Percentiles rank a stretch among this genome's conserved stretches.
Conservation (phyloP, 2,329 filamentous ascomycete genomes). For the Penicillium digitatum region DNA sequence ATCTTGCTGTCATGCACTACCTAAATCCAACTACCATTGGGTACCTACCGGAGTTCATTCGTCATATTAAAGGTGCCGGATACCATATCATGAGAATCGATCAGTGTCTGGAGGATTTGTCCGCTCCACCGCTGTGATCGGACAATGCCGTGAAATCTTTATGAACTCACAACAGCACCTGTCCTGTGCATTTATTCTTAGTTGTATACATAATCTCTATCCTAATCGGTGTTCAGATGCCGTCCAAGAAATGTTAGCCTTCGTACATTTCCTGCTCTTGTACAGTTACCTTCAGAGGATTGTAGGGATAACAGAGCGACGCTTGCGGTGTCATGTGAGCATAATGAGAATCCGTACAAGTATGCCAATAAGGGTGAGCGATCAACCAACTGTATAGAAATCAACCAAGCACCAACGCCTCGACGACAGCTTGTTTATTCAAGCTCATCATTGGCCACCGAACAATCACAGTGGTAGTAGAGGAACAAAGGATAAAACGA, state of each 20-base stretch:
- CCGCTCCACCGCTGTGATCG: constrained; percentile 19
- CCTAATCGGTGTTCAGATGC: neutral
- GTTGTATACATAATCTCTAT: neutral
- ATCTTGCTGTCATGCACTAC: constrained; percentile 67
- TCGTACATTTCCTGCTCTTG: neutral
- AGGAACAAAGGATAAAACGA: neutral
- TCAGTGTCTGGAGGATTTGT: constrained; percentile 61
- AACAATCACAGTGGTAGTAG: constrained; percentile 1
- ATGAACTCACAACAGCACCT: neutral
- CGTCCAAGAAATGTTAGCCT: neutral
- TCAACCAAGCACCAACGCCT: constrained; percentile 5
- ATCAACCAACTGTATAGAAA: neutral
- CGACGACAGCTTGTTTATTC: neutral
- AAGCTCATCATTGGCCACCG: neutral
- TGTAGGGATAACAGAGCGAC: neutral
- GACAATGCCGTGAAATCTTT: neutral
- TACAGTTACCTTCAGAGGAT: neutral
- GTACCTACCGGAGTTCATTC: constrained; percentile 63
- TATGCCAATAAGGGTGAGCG: neutral
- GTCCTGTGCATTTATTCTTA: constrained; percentile 1
- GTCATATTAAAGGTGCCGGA: constrained; percentile 59
- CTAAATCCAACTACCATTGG: constrained; percentile 60
- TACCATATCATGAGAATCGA: constrained; percentile 64
- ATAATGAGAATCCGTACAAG: neutral
- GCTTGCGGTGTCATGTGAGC: neutral